Evolutionary conservation across 208 protist genomes (phyloP), one percentile per base, ranked within the genome.

Genomic region (Porcisia hertigi): DNA sequence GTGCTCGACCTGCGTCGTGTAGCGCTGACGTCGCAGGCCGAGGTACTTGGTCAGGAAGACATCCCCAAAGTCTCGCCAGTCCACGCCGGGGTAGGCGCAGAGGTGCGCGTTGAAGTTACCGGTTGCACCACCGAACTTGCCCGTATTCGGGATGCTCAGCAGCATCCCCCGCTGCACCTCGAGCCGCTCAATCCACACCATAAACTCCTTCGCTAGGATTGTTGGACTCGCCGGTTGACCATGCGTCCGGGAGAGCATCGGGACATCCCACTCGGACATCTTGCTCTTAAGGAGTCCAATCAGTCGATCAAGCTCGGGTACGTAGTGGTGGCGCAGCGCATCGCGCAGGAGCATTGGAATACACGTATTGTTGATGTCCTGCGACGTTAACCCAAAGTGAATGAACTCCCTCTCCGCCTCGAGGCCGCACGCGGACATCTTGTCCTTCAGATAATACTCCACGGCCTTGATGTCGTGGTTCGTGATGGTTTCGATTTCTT

Each of bases 381-480:
- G 97, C 57, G 95, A 98, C 52, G 98, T 99, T 14, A 98, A 85
- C n/a, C 93, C 97, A 83, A 99, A 99, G 82, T 99, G 98, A 45
- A 99, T 91, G 84, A 98, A 99, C 83, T 99, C 97, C 69, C 76
- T 86, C 25, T 94, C 80, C 6, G 88, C 25, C 34, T 67, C 83
- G 41, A 97, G 89, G 62, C 90, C 89, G 36, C 83, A 91, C 7
- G 25, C 74, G 5, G 63, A 59, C 86, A 98, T 94, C 69, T 96
- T 97, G 41, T 96, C 86, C 83, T 99, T 99, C 45, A 99, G 66
- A 77, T 94, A 99, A 80, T 99, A 99, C 87, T 99, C 97, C 8
- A 99, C 95, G 14, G 98, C 98, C 74, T 99, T 99, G 52, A 99
- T 97, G 76, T 99, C 98, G 79, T 99, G 98, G 77, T 99, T 99